Evolutionary conservation across 139 green algal species (phyloP), one percentile per base, ranked within the genome.

Genomic region (Yamagishiella unicocca): DNA sequence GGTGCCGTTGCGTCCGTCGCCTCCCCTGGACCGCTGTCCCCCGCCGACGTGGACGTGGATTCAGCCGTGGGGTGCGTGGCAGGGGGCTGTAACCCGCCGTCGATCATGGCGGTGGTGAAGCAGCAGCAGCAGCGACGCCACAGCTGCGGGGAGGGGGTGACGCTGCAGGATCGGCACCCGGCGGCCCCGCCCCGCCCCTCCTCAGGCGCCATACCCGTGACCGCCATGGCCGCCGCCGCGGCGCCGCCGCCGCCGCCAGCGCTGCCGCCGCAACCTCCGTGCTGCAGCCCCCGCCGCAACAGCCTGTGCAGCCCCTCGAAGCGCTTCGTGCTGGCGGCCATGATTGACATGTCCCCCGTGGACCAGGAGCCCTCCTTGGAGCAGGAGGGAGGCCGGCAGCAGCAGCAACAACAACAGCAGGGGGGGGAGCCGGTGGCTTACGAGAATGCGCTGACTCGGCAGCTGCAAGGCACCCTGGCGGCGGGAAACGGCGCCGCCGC

Each of bases 281-380:
- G 38, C 58, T 19, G 58, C 33, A 58, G 42, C 87, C 55, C 21
- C 24, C 71, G 66, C 31, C 62, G 40, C 40, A 67, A 42, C 37
- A 33, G 54, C 24, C 37, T 84, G 25, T 84, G 77, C 58, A 84
- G 77, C 58, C 77, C 77, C 5, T 84, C 77, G 37, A 66, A 45
- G 38, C 77, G 77, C 17, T 84, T 84, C 55, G 40, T 73, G 77
- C 25, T 84, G 38, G 77, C 77, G 17, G 77, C 77, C 17, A 74
- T 73, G 55, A 84, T 84, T 46, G 77, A 84, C 38, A 84, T 84
- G 77, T 45, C 38, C 17, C 35, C 31, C 4, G 38, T 24, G 45
- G 40, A 73, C 55, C 40, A 79, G n/a, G n/a, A n/a, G n/a, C n/a
- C n/a, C n/a, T n/a, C n/a, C n/a, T n/a, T n/a, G n/a, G n/a, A n/a